Conservation (phyloP, 345 rosid genomes). For the Salix dunnii region DNA sequence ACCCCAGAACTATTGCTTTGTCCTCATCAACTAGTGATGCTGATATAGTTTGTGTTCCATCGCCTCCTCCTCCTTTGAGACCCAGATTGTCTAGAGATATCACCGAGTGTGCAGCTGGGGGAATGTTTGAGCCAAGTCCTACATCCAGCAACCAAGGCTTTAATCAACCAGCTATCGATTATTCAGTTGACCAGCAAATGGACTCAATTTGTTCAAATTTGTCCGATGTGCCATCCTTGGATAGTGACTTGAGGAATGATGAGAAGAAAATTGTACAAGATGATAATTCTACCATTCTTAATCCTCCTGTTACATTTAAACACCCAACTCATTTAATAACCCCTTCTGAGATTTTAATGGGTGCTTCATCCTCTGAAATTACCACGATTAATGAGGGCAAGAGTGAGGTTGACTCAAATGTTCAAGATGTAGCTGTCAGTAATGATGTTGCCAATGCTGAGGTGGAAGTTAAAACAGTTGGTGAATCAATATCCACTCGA, state of each 20-base stretch:
- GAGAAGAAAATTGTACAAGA: slow-evolving; percentile 42
- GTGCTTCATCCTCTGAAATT: slow-evolving; percentile 54
- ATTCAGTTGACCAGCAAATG: slow-evolving; percentile 55
- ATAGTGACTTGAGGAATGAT: slow-evolving; percentile 44
- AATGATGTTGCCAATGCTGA: slow-evolving; percentile 40
- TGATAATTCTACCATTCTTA: slow-evolving; percentile 41
- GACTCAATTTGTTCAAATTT: slow-evolving; percentile 34
- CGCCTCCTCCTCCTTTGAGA: slow-evolving; percentile 55
- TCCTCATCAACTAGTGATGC: slow-evolving; percentile 42
- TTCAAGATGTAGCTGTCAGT: slow-evolving; percentile 46
- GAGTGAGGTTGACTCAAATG: slow-evolving; percentile 41
- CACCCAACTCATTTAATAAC: slow-evolving; percentile 84
- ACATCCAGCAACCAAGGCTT: slow-evolving; percentile 40
- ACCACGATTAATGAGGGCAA: slow-evolving; percentile 38
- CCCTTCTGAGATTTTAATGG: slow-evolving; percentile 73
- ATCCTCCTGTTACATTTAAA: slow-evolving; percentile 48
- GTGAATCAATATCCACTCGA: slow-evolving; percentile 44
- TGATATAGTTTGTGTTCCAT: slow-evolving; percentile 38
- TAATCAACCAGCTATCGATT: slow-evolving; percentile 41
- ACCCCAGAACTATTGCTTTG: slow-evolving; percentile 38
- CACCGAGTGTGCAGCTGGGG: slow-evolving; percentile 45
- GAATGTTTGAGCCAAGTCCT: slow-evolving; percentile 37
- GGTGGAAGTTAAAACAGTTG: slow-evolving; percentile 64
- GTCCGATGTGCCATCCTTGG: slow-evolving; percentile 35
- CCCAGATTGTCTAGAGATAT: slow-evolving; percentile 49